Base-by-base conservation (phyloP, 2,329 filamentous ascomycete species). In the Phialophora chinensis region DNA sequence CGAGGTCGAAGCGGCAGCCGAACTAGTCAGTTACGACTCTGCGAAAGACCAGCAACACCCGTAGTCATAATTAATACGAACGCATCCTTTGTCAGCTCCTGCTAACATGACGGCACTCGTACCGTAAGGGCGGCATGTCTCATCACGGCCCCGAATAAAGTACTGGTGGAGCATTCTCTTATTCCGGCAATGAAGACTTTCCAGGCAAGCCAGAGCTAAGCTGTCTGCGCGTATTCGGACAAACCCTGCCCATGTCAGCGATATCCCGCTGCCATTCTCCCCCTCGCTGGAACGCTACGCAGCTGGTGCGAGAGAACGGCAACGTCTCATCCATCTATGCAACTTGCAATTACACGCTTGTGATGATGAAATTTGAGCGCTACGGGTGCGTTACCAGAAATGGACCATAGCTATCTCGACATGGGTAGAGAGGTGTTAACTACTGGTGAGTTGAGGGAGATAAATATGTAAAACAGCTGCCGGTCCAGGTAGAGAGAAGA, bases 61-160 rank as follows among this genome's bases (percentile, higher is more conserved):
- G 23, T 25, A 20, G 14, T 47, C 44, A 47, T n/a, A 1, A n/a
- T n/a, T 17, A 6, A 2, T 1, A 4, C 6, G 44, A 29, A 31
- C 1, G 50, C 50, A 53, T 25, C 50, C 50, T 53, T 53, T 53
- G 50, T 53, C 50, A 53, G 17, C 44, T 23, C 44, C 17, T n/a
- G 17, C 17, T 20, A 49, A 49, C 17, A 49, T 7, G 20, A 25
- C 8, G 23, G 25, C 8, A 11, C 10, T 31, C 8, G 33, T 0
- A 12, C 33, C 33, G 33, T 12, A 12, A 35, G 11, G 33, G 33
- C 33, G 3, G 33, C 33, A 35, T 35, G 33, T 35, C 10, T 35
- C 33, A 12, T 35, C 10, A 4, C 33, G 12, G 33, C 33, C 44
- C 44, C 12, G 1, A 49, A n/a, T n/a, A 23, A 49, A 31, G 29